Conservation (phyloP, 305 asterid species). For the Nicotiana rustica region DNA sequence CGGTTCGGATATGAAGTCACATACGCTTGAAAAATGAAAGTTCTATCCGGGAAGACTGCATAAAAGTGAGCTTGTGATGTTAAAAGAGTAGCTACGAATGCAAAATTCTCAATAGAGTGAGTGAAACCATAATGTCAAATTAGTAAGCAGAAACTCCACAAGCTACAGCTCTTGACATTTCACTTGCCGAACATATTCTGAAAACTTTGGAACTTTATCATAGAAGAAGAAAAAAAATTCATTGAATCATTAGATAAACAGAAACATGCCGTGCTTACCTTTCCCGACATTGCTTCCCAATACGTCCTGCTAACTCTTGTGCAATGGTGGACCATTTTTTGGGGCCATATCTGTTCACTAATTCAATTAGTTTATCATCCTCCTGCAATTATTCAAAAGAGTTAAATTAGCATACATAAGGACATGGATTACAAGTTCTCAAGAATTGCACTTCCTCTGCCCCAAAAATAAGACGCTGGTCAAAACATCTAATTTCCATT, state of each 20-base stretch:
- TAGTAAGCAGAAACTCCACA: not conserved
- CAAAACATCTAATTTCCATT: slow-evolving; percentile 9
- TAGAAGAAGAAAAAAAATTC: slow-evolving; percentile 7
- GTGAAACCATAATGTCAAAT: slow-evolving; percentile 15
- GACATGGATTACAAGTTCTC: slow-evolving; percentile 2
- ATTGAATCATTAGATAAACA: not conserved
- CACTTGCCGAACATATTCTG: slow-evolving; percentile 16
- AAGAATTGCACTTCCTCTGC: not conserved
- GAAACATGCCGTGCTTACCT: slow-evolving; percentile 54
- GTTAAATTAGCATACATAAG: slow-evolving; percentile 31
- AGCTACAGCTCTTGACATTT: not conserved
- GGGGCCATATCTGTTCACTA: slow-evolving; percentile 84
- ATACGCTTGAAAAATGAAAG: slow-evolving; percentile 18
- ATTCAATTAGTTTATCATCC: slow-evolving; percentile 79
- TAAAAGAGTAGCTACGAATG: slow-evolving; percentile 10
- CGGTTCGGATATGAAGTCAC: not conserved
- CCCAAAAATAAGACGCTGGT: not conserved
- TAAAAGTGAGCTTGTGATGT: not conserved
- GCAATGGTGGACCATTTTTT: slow-evolving; percentile 99
- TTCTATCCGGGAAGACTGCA: slow-evolving; percentile 17
- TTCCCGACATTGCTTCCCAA: slow-evolving; percentile 98
- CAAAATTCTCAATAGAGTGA: not conserved
- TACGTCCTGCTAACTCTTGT: slow-evolving; percentile 95
- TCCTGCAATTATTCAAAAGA: slow-evolving; percentile 60
- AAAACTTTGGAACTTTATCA: not conserved